Evolutionary conservation across 2,329 filamentous ascomycete genomes (phyloP), one percentile per base, ranked within the genome.

Genomic region (Penicillium sp.): DNA sequence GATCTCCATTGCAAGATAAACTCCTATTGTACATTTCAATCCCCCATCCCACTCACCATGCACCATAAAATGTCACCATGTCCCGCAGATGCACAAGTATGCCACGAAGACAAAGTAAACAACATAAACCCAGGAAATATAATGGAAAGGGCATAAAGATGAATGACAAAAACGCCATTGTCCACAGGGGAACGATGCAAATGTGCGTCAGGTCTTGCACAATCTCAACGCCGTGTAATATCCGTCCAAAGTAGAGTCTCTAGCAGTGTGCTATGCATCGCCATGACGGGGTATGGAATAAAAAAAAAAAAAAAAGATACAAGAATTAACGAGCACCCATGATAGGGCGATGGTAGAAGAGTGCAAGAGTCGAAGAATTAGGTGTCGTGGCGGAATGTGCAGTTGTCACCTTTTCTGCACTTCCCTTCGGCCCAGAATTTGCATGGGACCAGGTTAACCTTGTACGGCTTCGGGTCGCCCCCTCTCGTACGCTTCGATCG

Each of bases 401-500:
- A 77, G 32, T 73, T 66, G 18, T 74, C 70, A 14, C 75, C 75
- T 55, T 80, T 79, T 46, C 71, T 66, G 58, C 77, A 79, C 55
- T 72, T 74, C 10, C 77, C 77, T 49, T 77, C 71, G 28, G 73
- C 66, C 72, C 72, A 80, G 60, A 75, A 80, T 47, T 72, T 71
- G 62, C 78, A 80, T 8, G 71, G 62, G 28, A 74, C 68, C 16
- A 70, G 62, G 41, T 71, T 71, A 47, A 68, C 68, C 50, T 73
- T 73, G 42, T 69, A 69, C 60, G 71, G 67, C 50, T 66, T 67
- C 8, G 67, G 60, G 4, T 57, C 60, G 46, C 62, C 64, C 13
- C 56, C 56, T 50, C 61, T 65, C 14, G 62, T 63, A 14, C 69
- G 67, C 50, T 72, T 73, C 31, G 55, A 47, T 27, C 62, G 55